Evolutionary conservation across 108 stramenopile genomes (phyloP), one percentile per base, ranked within the genome.

Genomic region (Schizochytrium sp.): DNA sequence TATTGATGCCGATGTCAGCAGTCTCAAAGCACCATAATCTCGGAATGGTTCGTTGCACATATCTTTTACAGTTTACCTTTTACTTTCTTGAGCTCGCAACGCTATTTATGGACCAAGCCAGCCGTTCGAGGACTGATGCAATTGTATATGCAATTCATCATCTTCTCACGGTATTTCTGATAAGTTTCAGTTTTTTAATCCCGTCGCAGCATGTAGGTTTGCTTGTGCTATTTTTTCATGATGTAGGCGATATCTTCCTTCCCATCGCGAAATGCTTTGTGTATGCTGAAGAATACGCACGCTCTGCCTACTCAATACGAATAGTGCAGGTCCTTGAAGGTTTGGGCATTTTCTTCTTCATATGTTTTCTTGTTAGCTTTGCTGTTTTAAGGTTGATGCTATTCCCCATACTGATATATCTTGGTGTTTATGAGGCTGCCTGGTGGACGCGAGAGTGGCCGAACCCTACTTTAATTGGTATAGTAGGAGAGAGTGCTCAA

Each of bases 191-290:
- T n/a, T 60, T 19, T 60, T 17, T 60, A n/a, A 19, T 60, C 19
- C 19, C 17, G 19, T 17, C 19, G 17, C 17, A 60, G 19, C 59
- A 60, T n/a, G 59, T n/a, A 17, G 59, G 59, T 19, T 17, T 60
- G 59, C 59, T 60, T n/a, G 59, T 60, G 59, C 59, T 60, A n/a
- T n/a, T 60, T 17, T 60, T 60, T n/a, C 59, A 60, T n/a, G 59
- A 60, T n/a, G 17, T 17, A 17, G 59, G 59, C 19, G 59, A 60
- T 60, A 60, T 60, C 59, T 60, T 60, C 19, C 59, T 60, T 60
- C 59, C 59, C 19, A 60, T 60, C 59, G 59, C 59, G 19, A 60
- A 60, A 60, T 60, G 59, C 59, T 60, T 60, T 60, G 59, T 60
- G 19, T 60, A 60, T n/a, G n/a, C 59, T n/a, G 59, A 60, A n/a